A percentile compares a stretch with the other conserved stretches of the same genome.
phyloP scores from a whole-genome alignment of 1,284 basidiomycete genomes.

The Microbotryum saponariae region DNA sequence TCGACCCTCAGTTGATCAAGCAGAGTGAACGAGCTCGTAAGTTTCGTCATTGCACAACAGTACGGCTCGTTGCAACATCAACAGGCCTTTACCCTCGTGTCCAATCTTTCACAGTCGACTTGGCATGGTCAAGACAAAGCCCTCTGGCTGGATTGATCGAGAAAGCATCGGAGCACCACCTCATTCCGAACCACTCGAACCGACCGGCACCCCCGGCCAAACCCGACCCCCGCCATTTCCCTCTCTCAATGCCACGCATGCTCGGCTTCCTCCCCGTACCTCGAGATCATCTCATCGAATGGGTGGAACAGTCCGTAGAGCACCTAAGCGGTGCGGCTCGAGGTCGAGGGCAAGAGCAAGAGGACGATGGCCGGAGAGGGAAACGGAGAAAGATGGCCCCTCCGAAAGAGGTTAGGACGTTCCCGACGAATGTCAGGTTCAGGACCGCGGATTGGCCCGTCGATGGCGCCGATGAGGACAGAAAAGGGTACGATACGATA shows the following conservation, averaged over 20 bases:
- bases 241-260: conserved; percentile 60
- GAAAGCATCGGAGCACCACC: conserved; percentile 40
- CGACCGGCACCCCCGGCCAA: conserved; percentile 31
- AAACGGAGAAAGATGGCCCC: conserved; percentile 20
- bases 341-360: conserved; percentile 12
- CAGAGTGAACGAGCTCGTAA: conserved; percentile 54
- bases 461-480: conserved; percentile 50
- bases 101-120: conserved; percentile 13
- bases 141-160: conserved; percentile 42
- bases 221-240: conserved; percentile 51
- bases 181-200: background rate
- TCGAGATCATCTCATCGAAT: conserved; percentile 31
- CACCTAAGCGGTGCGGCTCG: conserved; percentile 35
- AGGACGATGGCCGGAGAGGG: conserved; percentile 1
- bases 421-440: conserved; percentile 68
- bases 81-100: background rate
- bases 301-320: no score
- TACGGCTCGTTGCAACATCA: no score
- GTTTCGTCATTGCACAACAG: conserved; percentile 2
- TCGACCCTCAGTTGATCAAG: conserved; percentile 61
- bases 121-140: conserved; percentile 32
- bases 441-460: conserved; percentile 60
- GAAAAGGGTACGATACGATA: conserved; percentile 61
- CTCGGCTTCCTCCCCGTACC: conserved; percentile 62
- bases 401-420: conserved; percentile 38